Evolutionary conservation across 352 stramenopile species (phyloP), one percentile per base, ranked within the genome.

Genomic region (Pythium aquatile): DNA sequence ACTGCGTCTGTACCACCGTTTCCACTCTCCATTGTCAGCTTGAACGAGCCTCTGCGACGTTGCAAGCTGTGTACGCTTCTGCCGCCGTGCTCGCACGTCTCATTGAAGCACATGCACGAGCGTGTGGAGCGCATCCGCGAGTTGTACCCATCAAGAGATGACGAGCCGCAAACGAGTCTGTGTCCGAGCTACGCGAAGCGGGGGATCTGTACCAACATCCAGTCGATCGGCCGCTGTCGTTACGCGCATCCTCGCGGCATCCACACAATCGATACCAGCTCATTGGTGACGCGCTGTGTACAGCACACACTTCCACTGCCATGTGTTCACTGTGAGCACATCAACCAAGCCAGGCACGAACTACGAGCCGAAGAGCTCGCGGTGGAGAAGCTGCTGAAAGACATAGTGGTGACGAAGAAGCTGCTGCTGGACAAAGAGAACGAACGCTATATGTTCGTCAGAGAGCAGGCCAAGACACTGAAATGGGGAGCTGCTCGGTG

Each of bases 11-110:
- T 35, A 20, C 75, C 65, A 1, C 66, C 78, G 24, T 90, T 85
- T 33, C 71, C 76, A 5, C 72, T 93, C 4, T 87, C 78, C 5
- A 81, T 93, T 35, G 17, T 84, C 28, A 65, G 66, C 14, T 82
- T 93, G 74, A 87, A 60, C 20, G 70, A 81, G 32, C 84, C 80
- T 1, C 67, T 90, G 9, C 78, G 79, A 4, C 72, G 84, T 1
- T 93, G 82, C 47, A 74, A 66, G 5, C 77, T 87, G 32, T 93
- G 84, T 51, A 93, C 82, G 39, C 64, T 93, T 9, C 5, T 84
- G 10, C 84, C 84, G 2, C 84, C 82, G 10, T 93, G 84, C 39
- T 64, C 69, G 0, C 84, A 93, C 32, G 54, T 87, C 7, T 65
- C 82, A 1, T 33, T 90, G 3, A 58, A 81, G 29, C 74, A 76